A percentile compares a stretch with the other conserved stretches of the same genome.
Evolutionary conservation across 2,329 filamentous ascomycete genomes (phyloP).

Genomic region (Colletotrichum sublineola): DNA sequence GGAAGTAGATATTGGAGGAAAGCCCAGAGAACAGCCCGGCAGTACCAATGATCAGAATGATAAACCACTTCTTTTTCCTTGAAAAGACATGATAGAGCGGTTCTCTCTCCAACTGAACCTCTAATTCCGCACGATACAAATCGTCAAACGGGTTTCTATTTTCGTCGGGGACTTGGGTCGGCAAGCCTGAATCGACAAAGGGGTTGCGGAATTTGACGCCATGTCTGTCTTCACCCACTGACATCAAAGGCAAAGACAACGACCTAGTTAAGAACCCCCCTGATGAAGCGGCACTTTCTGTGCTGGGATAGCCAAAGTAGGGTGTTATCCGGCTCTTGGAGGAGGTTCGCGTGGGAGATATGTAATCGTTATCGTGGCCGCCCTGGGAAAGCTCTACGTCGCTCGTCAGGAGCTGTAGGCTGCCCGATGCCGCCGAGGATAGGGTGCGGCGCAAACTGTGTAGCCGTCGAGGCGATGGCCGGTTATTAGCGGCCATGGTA

Average conservation of each 20-base stretch:
- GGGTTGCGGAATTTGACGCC: constrained; percentile 4
- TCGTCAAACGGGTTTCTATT: constrained; percentile 23
- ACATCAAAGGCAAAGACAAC: constrained; percentile 9
- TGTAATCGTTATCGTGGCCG: constrained; percentile 3
- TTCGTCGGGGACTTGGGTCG: neutral
- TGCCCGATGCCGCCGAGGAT: constrained; percentile 8
- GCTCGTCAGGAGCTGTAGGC: constrained; percentile 23
- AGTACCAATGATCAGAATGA: constrained; percentile 62
- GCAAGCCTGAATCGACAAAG: constrained; percentile 4
- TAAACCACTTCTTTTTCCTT: constrained; percentile 56
- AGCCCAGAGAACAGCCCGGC: constrained; percentile 67
- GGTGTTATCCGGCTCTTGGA: neutral
- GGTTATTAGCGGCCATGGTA: neutral
- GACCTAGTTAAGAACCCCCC: constrained; percentile 1
- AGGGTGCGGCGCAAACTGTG: constrained; percentile 7
- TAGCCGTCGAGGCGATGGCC: constrained; percentile 1
- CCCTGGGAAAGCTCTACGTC: constrained; percentile 13
- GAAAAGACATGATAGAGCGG: constrained; percentile 53
- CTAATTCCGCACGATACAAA: neutral
- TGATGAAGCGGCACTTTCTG: neutral
- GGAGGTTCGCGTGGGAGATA: constrained; percentile 8
- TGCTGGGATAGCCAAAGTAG: neutral
- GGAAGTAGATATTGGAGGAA: constrained; percentile 66
- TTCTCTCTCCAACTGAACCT: neutral
- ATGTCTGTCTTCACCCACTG: neutral